A percentile compares a stretch with the other conserved stretches of the same genome.
Evolutionary conservation across 768 basidiomycete species (phyloP).

Genomic region (Tricholoma bakamatsutake): DNA sequence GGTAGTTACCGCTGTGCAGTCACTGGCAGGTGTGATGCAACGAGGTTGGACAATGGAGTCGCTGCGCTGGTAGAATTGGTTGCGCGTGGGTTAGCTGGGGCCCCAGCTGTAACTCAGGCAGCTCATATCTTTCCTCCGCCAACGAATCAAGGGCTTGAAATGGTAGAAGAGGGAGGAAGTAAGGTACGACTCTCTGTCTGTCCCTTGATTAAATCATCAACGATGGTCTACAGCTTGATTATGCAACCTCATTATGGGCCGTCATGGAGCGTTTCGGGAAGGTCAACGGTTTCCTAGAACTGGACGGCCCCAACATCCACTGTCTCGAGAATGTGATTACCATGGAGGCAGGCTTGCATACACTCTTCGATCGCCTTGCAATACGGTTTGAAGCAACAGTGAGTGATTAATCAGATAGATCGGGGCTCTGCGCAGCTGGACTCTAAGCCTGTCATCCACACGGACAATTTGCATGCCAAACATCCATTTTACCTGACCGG

Average conservation of each 20-base stretch:
- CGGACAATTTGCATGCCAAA: slow-evolving; percentile 4
- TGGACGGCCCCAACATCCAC: slow-evolving; percentile 22
- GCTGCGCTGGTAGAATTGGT: slow-evolving; percentile 9
- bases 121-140: slow-evolving; percentile 10
- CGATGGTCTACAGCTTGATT: slow-evolving; percentile 7
- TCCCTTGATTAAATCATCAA: neutral
- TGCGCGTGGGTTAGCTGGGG: too few relatives aligned
- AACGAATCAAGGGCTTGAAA: neutral
- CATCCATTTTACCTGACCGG: neutral
- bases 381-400: slow-evolving; percentile 16
- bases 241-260: slow-evolving; percentile 12
- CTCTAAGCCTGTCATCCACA: slow-evolving; percentile 3
- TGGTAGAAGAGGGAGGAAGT: neutral
- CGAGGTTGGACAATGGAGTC: slow-evolving; percentile 1
- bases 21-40: slow-evolving; percentile 15
- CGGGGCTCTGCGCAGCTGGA: neutral
- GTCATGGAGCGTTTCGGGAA: slow-evolving; percentile 12
- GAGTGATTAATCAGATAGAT: neutral
- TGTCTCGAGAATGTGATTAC: slow-evolving; percentile 21
- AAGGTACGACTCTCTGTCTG: neutral
- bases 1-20: slow-evolving; percentile 20
- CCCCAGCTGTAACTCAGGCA: slow-evolving; percentile 16
- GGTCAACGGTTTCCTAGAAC: slow-evolving; percentile 11
- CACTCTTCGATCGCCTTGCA: slow-evolving; percentile 9
- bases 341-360: slow-evolving; percentile 2